These are phyloP conservation scores for Corynascus novoguineensis DNA, from an alignment of 495 filamentous ascomycete genomes.

Conservation along the genomic window DNA sequence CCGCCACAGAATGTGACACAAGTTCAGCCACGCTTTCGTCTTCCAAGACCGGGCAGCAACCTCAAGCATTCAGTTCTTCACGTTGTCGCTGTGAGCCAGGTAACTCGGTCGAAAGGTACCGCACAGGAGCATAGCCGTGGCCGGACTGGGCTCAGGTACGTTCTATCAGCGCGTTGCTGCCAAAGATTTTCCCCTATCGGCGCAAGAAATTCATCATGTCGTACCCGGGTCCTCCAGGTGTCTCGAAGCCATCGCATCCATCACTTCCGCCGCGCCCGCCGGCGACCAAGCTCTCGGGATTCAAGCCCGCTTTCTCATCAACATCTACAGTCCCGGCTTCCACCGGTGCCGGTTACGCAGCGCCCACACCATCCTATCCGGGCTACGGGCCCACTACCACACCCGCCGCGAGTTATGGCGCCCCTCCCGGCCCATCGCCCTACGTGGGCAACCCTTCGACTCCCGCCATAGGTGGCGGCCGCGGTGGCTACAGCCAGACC, in stretches of 20 bases:
- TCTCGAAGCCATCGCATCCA: conserved; percentile 53
- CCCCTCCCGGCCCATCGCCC: conserved; percentile 29
- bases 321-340: conserved; percentile 14
- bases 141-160: conserved; percentile 45
- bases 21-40: background rate
- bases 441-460: conserved; percentile 31
- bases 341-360: conserved; percentile 27
- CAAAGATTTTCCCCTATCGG: conserved; percentile 20
- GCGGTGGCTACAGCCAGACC: conserved; percentile 30
- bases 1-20: too few relatives aligned
- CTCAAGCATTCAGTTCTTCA: background rate
- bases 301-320: conserved; percentile 55
- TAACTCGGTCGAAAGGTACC: conserved; percentile 21
- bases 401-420: conserved; percentile 37
- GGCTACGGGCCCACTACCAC: conserved; percentile 31
- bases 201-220: conserved; percentile 85
- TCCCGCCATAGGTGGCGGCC: conserved; percentile 27
- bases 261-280: conserved; percentile 83
- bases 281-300: conserved; percentile 53
- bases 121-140: conserved; percentile 15
- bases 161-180: conserved; percentile 26
- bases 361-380: conserved; percentile 22
- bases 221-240: conserved; percentile 88
- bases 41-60: background rate
- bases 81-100: conserved; percentile 23